Base-by-base conservation (phyloP, 768 basidiomycete genomes). In the Lactarius sanguifluus region DNA sequence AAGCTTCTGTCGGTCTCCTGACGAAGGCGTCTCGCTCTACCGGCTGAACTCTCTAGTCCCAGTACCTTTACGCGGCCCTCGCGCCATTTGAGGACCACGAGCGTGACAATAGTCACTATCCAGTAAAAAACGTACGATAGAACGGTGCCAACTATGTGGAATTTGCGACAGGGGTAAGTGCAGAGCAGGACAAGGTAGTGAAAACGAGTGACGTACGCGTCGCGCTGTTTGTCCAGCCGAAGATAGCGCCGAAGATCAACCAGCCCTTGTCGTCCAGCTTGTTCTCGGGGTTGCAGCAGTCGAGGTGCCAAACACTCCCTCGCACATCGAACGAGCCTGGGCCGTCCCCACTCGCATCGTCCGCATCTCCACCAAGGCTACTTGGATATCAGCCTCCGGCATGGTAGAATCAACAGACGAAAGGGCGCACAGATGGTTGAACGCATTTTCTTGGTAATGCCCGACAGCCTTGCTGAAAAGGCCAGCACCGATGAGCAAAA, bases 121-220 rank as follows among this genome's bases (percentile, higher is more conserved):
- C 96, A 98, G 80, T 96, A 98, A 77, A 93, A 90, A 57, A 92
- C 85, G 75, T 98, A 98, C 0, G 87, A 79, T n/a, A 96, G 80
- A 25, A 98, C 82, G 1, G 89, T 84, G 15, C 96, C 94, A 66
- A 89, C 84, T 85, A 34, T 34, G 18, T 18, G 41, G 3, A 52
- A 25, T 20, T 18, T 20, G 13, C 15, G 10, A 36, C 12, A 40
- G 67, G 13, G 65, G 38, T 38, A 59, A 41, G 43, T 9, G 66
- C 25, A 47, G 38, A 28, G 25, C 20, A 62, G 55, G 47, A 2
- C 23, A 68, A 50, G 18, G 52, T 9, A 8, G 34, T 25, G 34
- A 32, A 4, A 41, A 63, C n/a, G 57, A 34, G 55, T 9, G 7
- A 77, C 81, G 70, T 72, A 87, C 89, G 28, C 34, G 90, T 88